These are phyloP conservation scores for Macrophomina pseudophaseolina DNA, from an alignment of 2,329 filamentous ascomycete species.

Conservation along the genomic window DNA sequence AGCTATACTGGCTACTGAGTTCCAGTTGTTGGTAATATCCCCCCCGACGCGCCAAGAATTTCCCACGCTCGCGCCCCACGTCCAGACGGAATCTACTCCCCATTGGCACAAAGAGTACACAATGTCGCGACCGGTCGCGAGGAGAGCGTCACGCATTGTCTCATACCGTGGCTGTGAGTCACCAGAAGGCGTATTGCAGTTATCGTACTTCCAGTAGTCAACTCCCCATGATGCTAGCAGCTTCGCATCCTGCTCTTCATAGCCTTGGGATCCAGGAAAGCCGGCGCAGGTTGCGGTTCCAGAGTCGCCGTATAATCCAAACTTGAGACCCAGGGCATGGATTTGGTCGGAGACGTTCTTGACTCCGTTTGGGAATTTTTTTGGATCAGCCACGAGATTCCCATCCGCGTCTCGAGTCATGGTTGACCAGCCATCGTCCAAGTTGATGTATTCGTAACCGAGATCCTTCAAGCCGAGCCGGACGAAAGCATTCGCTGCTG, in stretches of 20 bases:
- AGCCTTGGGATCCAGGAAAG: conserved; percentile 33
- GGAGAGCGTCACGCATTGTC: conserved; percentile 32
- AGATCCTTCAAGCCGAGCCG: conserved; percentile 32
- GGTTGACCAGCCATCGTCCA: conserved; percentile 45
- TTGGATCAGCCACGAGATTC: conserved; percentile 38
- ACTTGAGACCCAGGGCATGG: conserved; percentile 45
- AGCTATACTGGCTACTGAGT: conserved; percentile 36
- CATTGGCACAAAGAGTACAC: conserved; percentile 46
- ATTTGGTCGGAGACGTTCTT: conserved; percentile 43
- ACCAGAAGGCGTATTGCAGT: conserved; percentile 32
- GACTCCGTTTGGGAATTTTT: conserved; percentile 47
- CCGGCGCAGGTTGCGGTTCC: conserved; percentile 34
- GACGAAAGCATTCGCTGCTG: conserved; percentile 1
- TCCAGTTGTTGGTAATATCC: conserved; percentile 43
- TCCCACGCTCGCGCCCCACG: conserved; percentile 42
- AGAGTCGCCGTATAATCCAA: conserved; percentile 48
- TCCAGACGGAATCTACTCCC: conserved; percentile 41
- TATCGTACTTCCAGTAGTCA: conserved; percentile 37
- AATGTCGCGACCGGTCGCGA: conserved; percentile 39
- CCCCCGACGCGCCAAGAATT: conserved; percentile 44
- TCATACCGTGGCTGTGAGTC: conserved; percentile 33
- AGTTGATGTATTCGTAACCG: conserved; percentile 34
- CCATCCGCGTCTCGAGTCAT: conserved; percentile 33
- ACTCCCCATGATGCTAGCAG: conserved; percentile 35
- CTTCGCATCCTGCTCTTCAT: conserved; percentile 34